These are phyloP conservation scores for Cylindrodendrum hubeiense DNA, from an alignment of 2,329 filamentous ascomycete genomes.

Conservation along the genomic window DNA sequence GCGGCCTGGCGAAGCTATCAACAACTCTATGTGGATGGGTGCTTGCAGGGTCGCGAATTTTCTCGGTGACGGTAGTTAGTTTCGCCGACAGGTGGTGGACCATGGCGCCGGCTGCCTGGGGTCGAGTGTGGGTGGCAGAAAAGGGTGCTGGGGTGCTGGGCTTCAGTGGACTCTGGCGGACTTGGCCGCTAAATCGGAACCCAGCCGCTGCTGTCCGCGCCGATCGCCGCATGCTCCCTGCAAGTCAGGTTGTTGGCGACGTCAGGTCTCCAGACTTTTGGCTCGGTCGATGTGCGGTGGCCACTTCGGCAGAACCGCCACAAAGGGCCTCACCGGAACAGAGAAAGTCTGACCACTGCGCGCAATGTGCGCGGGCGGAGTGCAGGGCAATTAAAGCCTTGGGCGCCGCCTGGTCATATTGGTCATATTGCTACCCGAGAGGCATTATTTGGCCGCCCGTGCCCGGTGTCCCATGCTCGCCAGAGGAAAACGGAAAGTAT, in stretches of 20 bases:
- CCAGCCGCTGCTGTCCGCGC: slow-evolving; percentile 26
- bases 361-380: not conserved
- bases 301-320: slow-evolving; percentile 8
- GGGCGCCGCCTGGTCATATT: slow-evolving; percentile 1
- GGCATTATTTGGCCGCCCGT: not conserved
- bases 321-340: not conserved
- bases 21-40: slow-evolving; percentile 7
- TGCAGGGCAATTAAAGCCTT: slow-evolving; percentile 1
- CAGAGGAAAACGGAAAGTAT: slow-evolving; percentile 2
- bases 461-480: slow-evolving; percentile 5
- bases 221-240: slow-evolving; percentile 39
- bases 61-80: slow-evolving; percentile 43
- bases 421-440: slow-evolving; percentile 11
- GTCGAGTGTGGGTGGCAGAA: not conserved
- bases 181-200: slow-evolving; percentile 24
- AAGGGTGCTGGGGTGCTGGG: not conserved
- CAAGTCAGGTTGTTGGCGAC: slow-evolving; percentile 42
- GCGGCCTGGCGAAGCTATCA: slow-evolving; percentile 23
- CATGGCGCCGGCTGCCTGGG: not conserved
- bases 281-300: slow-evolving; percentile 17
- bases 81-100: slow-evolving; percentile 40
- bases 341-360: not conserved
- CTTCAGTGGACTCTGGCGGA: slow-evolving; percentile 12
- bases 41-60: slow-evolving; percentile 33
- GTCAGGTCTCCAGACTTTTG: slow-evolving; percentile 40